These are phyloP conservation scores for Pythium volutum DNA, from an alignment of 352 stramenopile genomes.

Conservation along the genomic window DNA sequence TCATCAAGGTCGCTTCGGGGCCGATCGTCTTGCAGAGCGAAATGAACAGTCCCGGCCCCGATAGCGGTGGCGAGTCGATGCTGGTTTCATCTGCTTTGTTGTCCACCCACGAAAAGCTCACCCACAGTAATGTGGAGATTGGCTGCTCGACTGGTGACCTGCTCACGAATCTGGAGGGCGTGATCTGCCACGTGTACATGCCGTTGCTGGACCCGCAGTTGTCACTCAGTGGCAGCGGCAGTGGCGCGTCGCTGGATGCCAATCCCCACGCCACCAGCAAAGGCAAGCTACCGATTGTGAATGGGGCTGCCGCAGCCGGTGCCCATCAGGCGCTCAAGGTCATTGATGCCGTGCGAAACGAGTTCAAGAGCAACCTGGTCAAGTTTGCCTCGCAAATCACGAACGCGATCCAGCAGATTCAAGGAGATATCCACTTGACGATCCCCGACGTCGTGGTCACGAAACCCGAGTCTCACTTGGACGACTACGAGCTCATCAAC, in stretches of 20 bases:
- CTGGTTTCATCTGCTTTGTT: too few relatives aligned
- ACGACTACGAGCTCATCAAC: slow-evolving; percentile 86
- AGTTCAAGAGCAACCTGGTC: slow-evolving; percentile 88
- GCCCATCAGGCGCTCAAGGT: slow-evolving; percentile 68
- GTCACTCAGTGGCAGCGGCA: slow-evolving; percentile 27
- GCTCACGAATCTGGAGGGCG: slow-evolving; percentile 77
- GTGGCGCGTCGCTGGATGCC: slow-evolving; percentile 6
- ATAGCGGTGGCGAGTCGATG: not conserved
- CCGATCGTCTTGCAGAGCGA: slow-evolving; percentile 40
- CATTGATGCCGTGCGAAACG: slow-evolving; percentile 80
- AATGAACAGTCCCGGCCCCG: slow-evolving; percentile 18
- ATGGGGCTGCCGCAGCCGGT: slow-evolving; percentile 9
- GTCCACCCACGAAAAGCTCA: slow-evolving; percentile 43
- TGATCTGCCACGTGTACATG: slow-evolving; percentile 90
- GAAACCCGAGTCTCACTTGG: slow-evolving; percentile 80
- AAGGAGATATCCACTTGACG: slow-evolving; percentile 91
- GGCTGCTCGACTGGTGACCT: slow-evolving; percentile 86
- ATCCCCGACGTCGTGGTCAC: slow-evolving; percentile 91
- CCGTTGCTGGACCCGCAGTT: slow-evolving; percentile 79
- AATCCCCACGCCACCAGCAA: slow-evolving; percentile 9
- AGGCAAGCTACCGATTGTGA: slow-evolving; percentile 7
- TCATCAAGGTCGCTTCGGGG: slow-evolving; percentile 69
- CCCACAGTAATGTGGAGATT: slow-evolving; percentile 75
- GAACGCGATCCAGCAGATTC: slow-evolving; percentile 92
- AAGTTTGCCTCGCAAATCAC: slow-evolving; percentile 93